Evolutionary conservation across 345 rosid species (phyloP).

Genomic region (Eucalyptus curtisii): DNA sequence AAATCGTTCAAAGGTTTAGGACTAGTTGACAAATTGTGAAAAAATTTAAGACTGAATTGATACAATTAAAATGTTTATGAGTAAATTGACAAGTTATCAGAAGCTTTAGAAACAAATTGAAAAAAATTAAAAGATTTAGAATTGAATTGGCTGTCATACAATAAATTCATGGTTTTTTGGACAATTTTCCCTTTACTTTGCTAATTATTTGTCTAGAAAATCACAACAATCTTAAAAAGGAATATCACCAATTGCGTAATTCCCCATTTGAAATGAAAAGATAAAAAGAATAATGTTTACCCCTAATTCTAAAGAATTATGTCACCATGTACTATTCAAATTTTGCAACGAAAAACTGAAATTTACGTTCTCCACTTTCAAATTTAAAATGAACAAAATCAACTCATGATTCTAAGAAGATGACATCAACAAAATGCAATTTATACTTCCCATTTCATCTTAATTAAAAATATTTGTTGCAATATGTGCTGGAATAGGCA

Average conservation of each 20-base stretch:
- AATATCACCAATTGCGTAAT: not conserved
- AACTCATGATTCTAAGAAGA: not conserved
- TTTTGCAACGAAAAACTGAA: not conserved
- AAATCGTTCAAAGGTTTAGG: not conserved
- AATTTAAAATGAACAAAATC: not conserved
- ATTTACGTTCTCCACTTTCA: not conserved
- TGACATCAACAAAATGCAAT: not conserved
- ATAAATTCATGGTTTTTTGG: not conserved
- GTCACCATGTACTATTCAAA: not conserved
- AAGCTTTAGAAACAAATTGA: fast-evolving
- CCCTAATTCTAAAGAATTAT: not conserved
- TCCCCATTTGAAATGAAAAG: not conserved
- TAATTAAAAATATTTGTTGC: too few relatives aligned
- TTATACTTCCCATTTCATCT: not conserved
- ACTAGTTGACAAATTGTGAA: too few relatives aligned
- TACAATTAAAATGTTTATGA: too few relatives aligned
- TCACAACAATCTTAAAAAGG: not conserved
- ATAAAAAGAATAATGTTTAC: not conserved
- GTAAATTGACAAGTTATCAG: fast-evolving
- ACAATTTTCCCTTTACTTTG: not conserved
- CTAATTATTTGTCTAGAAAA: not conserved
- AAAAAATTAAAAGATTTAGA: fast-evolving
- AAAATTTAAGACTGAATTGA: fast-evolving
- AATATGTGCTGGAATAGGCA: not conserved
- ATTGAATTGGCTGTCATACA: fast-evolving